A percentile compares a stretch with the other conserved stretches of the same genome.
Evolutionary conservation across 2,329 filamentous ascomycete species (phyloP).

Genomic region (Alternaria solani): DNA sequence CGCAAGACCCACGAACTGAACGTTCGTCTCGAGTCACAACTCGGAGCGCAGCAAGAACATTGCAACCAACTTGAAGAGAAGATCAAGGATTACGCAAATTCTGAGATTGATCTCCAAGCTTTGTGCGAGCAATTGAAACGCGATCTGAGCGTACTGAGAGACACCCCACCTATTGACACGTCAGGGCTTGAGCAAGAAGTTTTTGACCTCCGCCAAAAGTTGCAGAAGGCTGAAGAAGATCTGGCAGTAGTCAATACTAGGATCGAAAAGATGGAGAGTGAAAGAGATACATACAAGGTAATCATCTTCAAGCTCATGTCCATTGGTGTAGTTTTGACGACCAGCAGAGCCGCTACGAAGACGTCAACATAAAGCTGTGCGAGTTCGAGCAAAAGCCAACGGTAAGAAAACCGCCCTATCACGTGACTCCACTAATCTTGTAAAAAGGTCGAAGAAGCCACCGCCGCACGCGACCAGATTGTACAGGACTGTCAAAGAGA

Average conservation of each 20-base stretch:
- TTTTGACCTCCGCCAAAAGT: conserved; percentile 17
- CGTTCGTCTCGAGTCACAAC: conserved; percentile 21
- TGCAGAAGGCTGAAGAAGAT: conserved; percentile 22
- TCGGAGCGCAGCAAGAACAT: conserved; percentile 27
- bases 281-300: conserved; percentile 14
- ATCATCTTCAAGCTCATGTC: neutral
- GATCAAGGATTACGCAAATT: conserved; percentile 10
- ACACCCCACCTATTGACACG: neutral
- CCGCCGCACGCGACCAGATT: conserved; percentile 8
- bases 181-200: conserved; percentile 17
- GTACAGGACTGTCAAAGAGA: conserved; percentile 14
- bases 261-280: conserved; percentile 11
- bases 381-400: neutral
- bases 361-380: conserved; percentile 4
- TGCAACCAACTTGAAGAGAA: conserved; percentile 22
- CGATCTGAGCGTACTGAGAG: conserved; percentile 23
- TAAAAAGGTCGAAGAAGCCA: conserved; percentile 3
- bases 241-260: conserved; percentile 11
- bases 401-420: neutral
- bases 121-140: conserved; percentile 22
- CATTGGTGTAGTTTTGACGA: neutral
- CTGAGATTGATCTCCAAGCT: conserved; percentile 21
- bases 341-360: neutral
- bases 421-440: neutral
- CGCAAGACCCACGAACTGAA: conserved; percentile 23